Conservation (phyloP, 129 eudicot species). For the Flaveria trinervia region DNA sequence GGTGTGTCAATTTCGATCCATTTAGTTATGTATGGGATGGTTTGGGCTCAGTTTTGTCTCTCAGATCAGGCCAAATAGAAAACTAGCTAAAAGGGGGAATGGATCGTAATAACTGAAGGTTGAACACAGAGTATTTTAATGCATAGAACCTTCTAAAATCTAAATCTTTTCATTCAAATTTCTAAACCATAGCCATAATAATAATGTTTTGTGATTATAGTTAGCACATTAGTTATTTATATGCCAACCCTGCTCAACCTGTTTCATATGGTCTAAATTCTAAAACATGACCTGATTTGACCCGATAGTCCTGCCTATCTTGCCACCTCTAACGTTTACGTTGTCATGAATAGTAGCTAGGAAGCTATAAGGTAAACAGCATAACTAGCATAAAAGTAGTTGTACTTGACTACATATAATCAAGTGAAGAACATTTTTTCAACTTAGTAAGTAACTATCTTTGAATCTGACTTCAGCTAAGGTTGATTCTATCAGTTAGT, state of each 20-base stretch:
- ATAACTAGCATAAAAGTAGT: background rate
- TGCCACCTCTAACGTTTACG: background rate
- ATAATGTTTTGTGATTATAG: background rate
- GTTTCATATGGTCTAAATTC: no score
- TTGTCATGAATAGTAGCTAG: background rate
- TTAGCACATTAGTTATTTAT: constrained; percentile 7
- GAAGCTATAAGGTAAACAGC: background rate
- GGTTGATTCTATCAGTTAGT: background rate
- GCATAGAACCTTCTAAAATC: background rate
- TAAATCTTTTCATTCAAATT: background rate
- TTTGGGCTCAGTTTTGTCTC: background rate
- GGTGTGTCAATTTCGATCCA: background rate
- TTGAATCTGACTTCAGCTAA: background rate
- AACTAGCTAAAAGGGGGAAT: background rate
- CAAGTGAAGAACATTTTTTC: background rate
- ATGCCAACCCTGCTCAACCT: background rate
- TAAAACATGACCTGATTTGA: background rate
- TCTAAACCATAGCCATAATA: background rate
- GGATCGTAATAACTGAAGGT: background rate
- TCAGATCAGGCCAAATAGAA: background rate
- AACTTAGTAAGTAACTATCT: background rate
- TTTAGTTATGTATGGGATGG: background rate
- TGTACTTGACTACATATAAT: background rate
- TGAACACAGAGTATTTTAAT: background rate
- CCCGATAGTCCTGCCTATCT: background rate